Percentiles rank a stretch among this genome's conserved stretches.
Evolutionary conservation across 139 green algal genomes (phyloP).

Genomic region (Coccomyxa sp.): DNA sequence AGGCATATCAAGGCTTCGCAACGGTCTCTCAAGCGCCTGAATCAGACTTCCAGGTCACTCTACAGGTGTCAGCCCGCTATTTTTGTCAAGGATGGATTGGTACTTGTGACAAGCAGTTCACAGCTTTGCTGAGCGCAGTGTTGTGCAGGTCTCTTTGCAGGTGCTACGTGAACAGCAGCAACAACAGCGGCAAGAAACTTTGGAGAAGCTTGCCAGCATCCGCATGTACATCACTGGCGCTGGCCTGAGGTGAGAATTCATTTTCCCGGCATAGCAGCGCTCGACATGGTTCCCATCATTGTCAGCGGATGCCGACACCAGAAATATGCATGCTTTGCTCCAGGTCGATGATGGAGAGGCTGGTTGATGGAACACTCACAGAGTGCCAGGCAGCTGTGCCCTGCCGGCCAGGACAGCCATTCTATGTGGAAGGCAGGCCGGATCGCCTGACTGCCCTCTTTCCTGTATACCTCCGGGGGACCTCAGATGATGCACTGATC

Average conservation of each 20-base stretch:
- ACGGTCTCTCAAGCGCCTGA: not conserved
- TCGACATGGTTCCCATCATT: not conserved
- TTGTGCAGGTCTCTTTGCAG: not conserved
- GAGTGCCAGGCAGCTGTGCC: not conserved
- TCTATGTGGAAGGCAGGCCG: not conserved
- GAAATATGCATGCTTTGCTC: not conserved
- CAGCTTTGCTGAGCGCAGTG: not conserved
- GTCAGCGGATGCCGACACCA: not conserved
- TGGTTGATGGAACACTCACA: not conserved
- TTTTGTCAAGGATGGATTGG: not conserved
- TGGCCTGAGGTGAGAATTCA: not conserved
- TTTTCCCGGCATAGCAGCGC: not conserved
- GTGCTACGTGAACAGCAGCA: not conserved
- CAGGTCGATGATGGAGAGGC: not conserved
- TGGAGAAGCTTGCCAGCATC: not conserved
- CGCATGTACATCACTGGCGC: not conserved
- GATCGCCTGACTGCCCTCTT: not conserved
- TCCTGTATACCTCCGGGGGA: not conserved
- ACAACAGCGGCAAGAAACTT: not conserved
- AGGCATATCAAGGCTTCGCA: not conserved
- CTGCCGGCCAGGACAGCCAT: not conserved
- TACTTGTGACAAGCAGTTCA: not conserved
- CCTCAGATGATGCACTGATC: not conserved
- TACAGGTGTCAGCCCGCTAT: not conserved
- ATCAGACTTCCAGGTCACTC: not conserved